A percentile compares a stretch with the other conserved stretches of the same genome.
Evolutionary conservation across 371 early-diverging fungal genomes (phyloP).

Genomic region (Mucor irregularis): DNA sequence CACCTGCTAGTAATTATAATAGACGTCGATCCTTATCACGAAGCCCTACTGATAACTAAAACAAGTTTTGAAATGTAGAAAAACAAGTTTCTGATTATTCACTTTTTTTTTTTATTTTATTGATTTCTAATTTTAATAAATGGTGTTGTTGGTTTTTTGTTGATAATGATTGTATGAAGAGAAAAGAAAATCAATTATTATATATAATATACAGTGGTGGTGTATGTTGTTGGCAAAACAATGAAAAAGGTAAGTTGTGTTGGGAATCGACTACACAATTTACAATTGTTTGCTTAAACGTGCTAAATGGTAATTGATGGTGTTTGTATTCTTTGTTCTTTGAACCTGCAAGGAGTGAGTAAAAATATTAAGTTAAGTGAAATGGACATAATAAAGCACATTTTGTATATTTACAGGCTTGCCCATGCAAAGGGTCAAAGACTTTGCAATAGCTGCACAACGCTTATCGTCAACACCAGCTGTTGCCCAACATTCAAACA

Average conservation of each 20-base stretch:
- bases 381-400: not conserved
- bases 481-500: slow-evolving; percentile 70
- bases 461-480: slow-evolving; percentile 60
- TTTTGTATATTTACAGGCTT: slow-evolving; percentile 51
- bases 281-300: slow-evolving; percentile 68
- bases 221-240: slow-evolving; percentile 3
- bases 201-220: slow-evolving; percentile 3
- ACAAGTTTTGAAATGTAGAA: not conserved
- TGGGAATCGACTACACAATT: not conserved
- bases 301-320: slow-evolving; percentile 68
- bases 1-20: slow-evolving; percentile 1
- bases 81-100: not conserved
- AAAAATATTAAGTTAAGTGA: not conserved
- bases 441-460: slow-evolving; percentile 56
- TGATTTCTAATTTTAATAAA: too few relatives aligned
- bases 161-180: too few relatives aligned
- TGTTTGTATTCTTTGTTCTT: slow-evolving; percentile 54
- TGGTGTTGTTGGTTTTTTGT: too few relatives aligned
- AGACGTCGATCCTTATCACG: slow-evolving; percentile 20
- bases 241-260: too few relatives aligned
- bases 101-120: not conserved
- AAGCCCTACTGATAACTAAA: slow-evolving; percentile 8
- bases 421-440: slow-evolving; percentile 63
- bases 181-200: too few relatives aligned
- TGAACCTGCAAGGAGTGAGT: slow-evolving; percentile 36